These are phyloP conservation scores for Pichia occidentalis DNA, from an alignment of 805 yeast species.

Conservation along the genomic window DNA sequence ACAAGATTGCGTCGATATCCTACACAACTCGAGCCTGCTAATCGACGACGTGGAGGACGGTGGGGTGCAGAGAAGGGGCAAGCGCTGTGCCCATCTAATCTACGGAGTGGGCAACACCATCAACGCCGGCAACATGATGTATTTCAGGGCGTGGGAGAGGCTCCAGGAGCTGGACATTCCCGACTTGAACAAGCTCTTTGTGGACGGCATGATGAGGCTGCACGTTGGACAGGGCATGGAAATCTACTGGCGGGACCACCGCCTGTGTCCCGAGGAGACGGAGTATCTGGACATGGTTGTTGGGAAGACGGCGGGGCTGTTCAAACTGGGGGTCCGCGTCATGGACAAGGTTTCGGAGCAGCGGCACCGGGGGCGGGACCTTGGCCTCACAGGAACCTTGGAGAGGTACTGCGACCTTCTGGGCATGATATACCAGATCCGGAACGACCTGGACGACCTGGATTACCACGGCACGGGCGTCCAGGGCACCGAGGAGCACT, in stretches of 20 bases:
- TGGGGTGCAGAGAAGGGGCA: slow-evolving; percentile 66
- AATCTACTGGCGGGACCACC: slow-evolving; percentile 76
- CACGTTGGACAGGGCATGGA: slow-evolving; percentile 92
- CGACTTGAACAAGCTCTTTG: slow-evolving; percentile 35
- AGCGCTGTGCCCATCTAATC: slow-evolving; percentile 69
- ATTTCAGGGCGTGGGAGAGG: slow-evolving; percentile 60
- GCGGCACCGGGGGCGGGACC: slow-evolving; percentile 3
- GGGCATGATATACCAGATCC: slow-evolving; percentile 80
- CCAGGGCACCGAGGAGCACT: slow-evolving; percentile 49
- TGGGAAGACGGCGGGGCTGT: slow-evolving; percentile 86
- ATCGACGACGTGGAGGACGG: slow-evolving; percentile 88
- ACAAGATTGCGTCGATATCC: slow-evolving; percentile 44
- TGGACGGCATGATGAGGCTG: slow-evolving; percentile 70
- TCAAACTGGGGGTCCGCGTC: slow-evolving; percentile 64
- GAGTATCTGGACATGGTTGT: slow-evolving; percentile 76
- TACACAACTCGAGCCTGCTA: slow-evolving; percentile 61
- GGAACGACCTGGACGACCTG: slow-evolving; percentile 78
- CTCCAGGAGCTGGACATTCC: slow-evolving; percentile 24
- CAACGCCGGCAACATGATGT: slow-evolving; percentile 77
- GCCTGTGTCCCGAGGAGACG: slow-evolving; percentile 48
- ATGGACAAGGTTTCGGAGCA: slow-evolving; percentile 33
- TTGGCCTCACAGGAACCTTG: slow-evolving; percentile 25
- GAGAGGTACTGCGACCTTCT: slow-evolving; percentile 63
- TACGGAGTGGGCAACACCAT: slow-evolving; percentile 78
- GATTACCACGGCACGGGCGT: too few relatives aligned